Conservation (phyloP, 2,329 filamentous ascomycete genomes). For the Aspergillus persii region DNA sequence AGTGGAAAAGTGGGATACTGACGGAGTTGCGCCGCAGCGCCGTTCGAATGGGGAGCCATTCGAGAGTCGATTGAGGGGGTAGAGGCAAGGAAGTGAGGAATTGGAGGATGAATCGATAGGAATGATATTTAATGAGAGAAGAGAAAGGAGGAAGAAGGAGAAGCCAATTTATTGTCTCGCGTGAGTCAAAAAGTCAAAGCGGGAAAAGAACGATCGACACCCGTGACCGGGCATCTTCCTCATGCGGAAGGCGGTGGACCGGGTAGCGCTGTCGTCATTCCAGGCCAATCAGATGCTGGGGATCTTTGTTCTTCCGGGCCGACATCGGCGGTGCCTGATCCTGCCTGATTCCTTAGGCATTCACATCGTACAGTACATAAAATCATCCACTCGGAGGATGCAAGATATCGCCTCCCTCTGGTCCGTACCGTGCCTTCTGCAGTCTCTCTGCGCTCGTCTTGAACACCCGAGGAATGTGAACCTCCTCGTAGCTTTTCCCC, state of each 20-base stretch:
- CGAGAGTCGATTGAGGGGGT: neutral
- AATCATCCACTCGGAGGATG: neutral
- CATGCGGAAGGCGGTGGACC: neutral
- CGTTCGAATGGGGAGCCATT: slow-evolving; percentile 26
- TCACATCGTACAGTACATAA: neutral
- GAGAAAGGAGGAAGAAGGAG: neutral
- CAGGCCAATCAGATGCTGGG: neutral
- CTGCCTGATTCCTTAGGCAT: neutral
- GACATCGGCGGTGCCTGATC: neutral
- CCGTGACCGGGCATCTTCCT: neutral
- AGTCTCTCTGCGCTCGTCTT: slow-evolving; percentile 27
- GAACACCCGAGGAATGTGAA: slow-evolving; percentile 33
- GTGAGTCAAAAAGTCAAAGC: neutral
- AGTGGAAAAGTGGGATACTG: slow-evolving; percentile 31
- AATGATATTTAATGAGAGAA: neutral
- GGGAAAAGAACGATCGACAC: neutral
- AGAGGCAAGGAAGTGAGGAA: neutral
- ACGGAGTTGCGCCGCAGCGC: slow-evolving; percentile 31
- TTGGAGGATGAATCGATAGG: neutral
- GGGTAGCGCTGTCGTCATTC: neutral
- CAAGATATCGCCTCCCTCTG: slow-evolving; percentile 19
- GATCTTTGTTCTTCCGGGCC: neutral
- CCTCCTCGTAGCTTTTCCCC: slow-evolving; percentile 27
- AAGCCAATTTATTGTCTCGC: neutral
- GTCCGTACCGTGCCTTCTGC: slow-evolving; percentile 13